A percentile compares a stretch with the other conserved stretches of the same genome.
Conservation (phyloP, 352 stramenopile genomes). For the Nothophytophthora sp. region DNA sequence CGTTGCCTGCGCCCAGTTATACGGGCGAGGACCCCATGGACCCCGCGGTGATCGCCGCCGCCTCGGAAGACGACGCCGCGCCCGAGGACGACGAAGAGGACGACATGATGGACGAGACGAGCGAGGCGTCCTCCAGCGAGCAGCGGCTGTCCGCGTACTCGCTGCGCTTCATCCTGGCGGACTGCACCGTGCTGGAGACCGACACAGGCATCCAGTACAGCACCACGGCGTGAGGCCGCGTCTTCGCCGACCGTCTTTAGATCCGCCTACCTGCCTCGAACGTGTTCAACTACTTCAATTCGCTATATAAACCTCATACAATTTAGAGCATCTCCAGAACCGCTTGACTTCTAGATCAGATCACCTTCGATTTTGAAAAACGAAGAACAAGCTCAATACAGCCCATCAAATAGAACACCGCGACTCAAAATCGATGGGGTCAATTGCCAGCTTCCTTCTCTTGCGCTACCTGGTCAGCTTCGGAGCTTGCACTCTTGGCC, state of each 20-base stretch:
- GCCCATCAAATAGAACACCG: no score
- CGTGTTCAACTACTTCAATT: conserved; percentile 28
- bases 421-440: no score
- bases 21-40: conserved; percentile 47
- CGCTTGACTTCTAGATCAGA: no score
- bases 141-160: conserved; percentile 71
- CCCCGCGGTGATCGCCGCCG: conserved; percentile 50
- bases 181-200: conserved; percentile 76
- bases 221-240: conserved; percentile 30
- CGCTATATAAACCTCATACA: no score
- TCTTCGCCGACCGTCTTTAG: conserved; percentile 10
- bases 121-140: conserved; percentile 16
- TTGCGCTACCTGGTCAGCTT: no score
- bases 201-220: conserved; percentile 55
- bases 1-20: conserved; percentile 48
- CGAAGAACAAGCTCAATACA: no score
- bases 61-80: conserved; percentile 48
- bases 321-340: no score
- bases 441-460: no score
- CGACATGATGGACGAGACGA: conserved; percentile 36
- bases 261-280: conserved; percentile 34
- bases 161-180: conserved; percentile 78
- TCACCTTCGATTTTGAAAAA: no score
- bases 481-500: no score
- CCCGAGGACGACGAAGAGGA: conserved; percentile 49